phyloP scores from a whole-genome alignment of 306 rosid genomes.

The Fragaria iinumae region DNA sequence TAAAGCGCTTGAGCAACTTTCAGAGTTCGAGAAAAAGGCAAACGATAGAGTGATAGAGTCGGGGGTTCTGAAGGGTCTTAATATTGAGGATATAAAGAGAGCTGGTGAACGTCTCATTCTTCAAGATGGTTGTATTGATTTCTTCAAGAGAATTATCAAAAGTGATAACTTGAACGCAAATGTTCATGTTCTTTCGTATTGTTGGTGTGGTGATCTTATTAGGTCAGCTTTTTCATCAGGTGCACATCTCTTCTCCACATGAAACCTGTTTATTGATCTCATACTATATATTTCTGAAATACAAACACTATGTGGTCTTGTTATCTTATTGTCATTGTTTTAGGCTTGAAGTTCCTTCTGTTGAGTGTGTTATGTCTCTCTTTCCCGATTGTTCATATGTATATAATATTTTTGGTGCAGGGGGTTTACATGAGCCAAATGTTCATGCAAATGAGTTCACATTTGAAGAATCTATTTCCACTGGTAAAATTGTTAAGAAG shows the following conservation, averaged over 20 bases:
- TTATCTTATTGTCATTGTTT: neutral
- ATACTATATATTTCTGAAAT: neutral
- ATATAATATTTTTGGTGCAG: slow-evolving; percentile 44
- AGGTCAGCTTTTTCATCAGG: slow-evolving; percentile 87
- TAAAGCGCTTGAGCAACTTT: slow-evolving; percentile 74
- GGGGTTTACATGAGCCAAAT: slow-evolving; percentile 58
- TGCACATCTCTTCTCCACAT: slow-evolving; percentile 33
- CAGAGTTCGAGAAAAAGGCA: slow-evolving; percentile 80
- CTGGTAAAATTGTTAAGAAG: slow-evolving; percentile 80
- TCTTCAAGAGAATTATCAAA: slow-evolving; percentile 60
- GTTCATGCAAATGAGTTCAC: slow-evolving; percentile 83
- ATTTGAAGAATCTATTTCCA: slow-evolving; percentile 68
- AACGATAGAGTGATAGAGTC: slow-evolving; percentile 83
- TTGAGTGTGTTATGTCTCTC: neutral
- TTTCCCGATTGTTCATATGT: neutral
- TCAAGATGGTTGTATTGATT: slow-evolving; percentile 83
- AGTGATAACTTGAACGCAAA: slow-evolving; percentile 62
- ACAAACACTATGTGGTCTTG: neutral
- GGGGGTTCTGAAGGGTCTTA: slow-evolving; percentile 87
- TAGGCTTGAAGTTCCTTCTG: neutral
- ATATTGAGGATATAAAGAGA: slow-evolving; percentile 78
- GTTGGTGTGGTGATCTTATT: slow-evolving; percentile 98
- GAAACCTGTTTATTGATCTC: neutral
- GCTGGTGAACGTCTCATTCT: slow-evolving; percentile 92
- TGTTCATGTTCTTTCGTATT: slow-evolving; percentile 87